Base-by-base conservation (phyloP, 257 asterid genomes). In the Plectranthus barbatus region DNA sequence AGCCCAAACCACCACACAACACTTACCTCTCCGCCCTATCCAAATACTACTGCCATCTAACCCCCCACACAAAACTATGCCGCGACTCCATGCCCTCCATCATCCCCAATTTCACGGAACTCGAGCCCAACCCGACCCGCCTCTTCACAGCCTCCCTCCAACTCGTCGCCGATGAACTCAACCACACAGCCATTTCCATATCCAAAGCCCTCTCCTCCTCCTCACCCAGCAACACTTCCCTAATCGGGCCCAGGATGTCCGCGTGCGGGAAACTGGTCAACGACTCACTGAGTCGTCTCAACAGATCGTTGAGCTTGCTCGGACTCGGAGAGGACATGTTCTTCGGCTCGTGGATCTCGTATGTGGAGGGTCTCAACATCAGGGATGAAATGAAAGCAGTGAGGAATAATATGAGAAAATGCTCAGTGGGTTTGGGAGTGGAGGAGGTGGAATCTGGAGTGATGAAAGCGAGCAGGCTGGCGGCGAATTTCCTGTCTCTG, bases 401-500 rank as follows among this genome's bases (percentile, higher is more conserved):
- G 5, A 15, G 5, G 4, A 17, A 0, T 4, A 20, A 49, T 39
- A 58, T 37, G 17, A 4, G 3, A 6, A 20, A 39, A 1, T 77
- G 82, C 23, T 44, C 53, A 0, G 5, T 1, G 61, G 76, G 40
- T 0, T 33, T 72, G 78, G 40, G 24, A 36, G 80, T 74, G 62
- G 74, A 56, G 61, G 73, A 55, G 70, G 75, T 78, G 75, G 74
- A 66, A 2, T 1, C n/a, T 33, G 77, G 71, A 44, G 71, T 79
- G 78, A 76, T 68, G 73, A 68, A 19, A 75, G 72, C 76, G 20
- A 64, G 53, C 9, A 50, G 40, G 72, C 57, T 33, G 13, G 17
- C 55, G 12, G 36, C 19, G 3, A 79, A 75, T 20, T 44, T 68
- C 33, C 12, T 60, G 1, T 39, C 10, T 52, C 39, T 75, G n/a